phyloP scores from a whole-genome alignment of 768 basidiomycete genomes.

The Collybia mongolica region DNA sequence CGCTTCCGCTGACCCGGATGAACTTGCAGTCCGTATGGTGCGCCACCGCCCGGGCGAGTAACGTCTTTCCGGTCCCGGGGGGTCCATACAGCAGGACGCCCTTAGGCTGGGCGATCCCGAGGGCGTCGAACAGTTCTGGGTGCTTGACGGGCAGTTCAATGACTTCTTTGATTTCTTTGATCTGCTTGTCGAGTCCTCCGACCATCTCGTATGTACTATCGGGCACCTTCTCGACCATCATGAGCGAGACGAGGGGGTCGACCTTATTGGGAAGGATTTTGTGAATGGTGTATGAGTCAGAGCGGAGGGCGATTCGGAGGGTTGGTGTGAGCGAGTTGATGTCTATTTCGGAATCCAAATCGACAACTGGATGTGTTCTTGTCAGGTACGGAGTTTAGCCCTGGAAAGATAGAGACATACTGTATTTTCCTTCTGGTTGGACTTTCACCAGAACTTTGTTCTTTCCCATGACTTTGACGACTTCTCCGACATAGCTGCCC shows the following conservation, averaged over 20 bases:
- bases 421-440: slow-evolving; percentile 98
- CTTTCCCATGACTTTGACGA: slow-evolving; percentile 99
- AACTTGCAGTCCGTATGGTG: slow-evolving; percentile 98
- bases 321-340: slow-evolving; percentile 76
- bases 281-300: slow-evolving; percentile 95
- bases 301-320: slow-evolving; percentile 91
- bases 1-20: slow-evolving; percentile 91
- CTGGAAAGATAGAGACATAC: slow-evolving; percentile 43
- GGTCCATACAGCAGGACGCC: slow-evolving; percentile 95
- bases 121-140: slow-evolving; percentile 92
- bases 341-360: slow-evolving; percentile 87
- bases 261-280: slow-evolving; percentile 97
- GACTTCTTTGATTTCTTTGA: slow-evolving; percentile 96
- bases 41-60: slow-evolving; percentile 92
- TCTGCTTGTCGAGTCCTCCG: slow-evolving; percentile 91
- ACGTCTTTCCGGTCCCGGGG: slow-evolving; percentile 95
- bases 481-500: slow-evolving; percentile 96
- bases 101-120: slow-evolving; percentile 97
- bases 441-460: slow-evolving; percentile 98
- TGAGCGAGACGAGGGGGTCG: slow-evolving; percentile 95
- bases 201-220: slow-evolving; percentile 99
- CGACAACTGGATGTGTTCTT: slow-evolving; percentile 65
- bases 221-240: slow-evolving; percentile 99
- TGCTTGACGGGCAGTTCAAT: slow-evolving; percentile 98
- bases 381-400: background rate